Evolutionary conservation across 2,329 filamentous ascomycete species (phyloP).

Genomic region (Akanthomyces lecanii): DNA sequence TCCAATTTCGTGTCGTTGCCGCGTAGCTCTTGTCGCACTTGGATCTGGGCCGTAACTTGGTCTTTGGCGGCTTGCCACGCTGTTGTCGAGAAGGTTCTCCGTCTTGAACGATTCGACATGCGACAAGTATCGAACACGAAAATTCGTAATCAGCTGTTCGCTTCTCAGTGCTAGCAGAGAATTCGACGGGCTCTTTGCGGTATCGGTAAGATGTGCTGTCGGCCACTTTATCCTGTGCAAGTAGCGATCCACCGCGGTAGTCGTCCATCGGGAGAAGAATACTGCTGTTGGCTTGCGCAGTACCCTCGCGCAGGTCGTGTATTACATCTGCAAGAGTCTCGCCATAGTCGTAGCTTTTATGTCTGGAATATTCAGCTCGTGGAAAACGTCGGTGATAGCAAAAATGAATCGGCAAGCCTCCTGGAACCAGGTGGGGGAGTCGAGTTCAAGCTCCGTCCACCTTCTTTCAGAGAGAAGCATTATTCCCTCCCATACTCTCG

Average conservation of each 20-base stretch:
- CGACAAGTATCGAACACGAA: too few species aligned
- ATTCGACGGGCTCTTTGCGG: conserved; percentile 11
- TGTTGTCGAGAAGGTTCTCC: too few species aligned
- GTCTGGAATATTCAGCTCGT: too few species aligned
- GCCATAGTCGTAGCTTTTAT: too few species aligned
- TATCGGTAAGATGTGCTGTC: conserved; percentile 17
- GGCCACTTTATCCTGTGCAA: conserved; percentile 17
- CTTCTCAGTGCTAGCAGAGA: neutral
- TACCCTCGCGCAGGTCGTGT: conserved; percentile 24
- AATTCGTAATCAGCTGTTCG: too few species aligned
- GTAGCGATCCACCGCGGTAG: conserved; percentile 23
- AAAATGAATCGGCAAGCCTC: too few species aligned
- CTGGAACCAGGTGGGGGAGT: too few species aligned
- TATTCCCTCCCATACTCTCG: too few species aligned
- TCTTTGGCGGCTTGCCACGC: neutral
- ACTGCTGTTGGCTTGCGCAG: conserved; percentile 22
- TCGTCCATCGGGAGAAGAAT: conserved; percentile 28
- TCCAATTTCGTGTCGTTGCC: conserved; percentile 11
- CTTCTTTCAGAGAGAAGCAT: too few species aligned
- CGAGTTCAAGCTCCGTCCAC: too few species aligned
- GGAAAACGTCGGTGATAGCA: too few species aligned
- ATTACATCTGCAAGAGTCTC: conserved; percentile 21
- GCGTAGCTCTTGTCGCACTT: conserved; percentile 17
- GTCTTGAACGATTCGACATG: too few species aligned
- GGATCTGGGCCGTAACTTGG: conserved; percentile 7